phyloP scores from a whole-genome alignment of 306 rosid genomes.

The Gastrolobium bilobum region DNA sequence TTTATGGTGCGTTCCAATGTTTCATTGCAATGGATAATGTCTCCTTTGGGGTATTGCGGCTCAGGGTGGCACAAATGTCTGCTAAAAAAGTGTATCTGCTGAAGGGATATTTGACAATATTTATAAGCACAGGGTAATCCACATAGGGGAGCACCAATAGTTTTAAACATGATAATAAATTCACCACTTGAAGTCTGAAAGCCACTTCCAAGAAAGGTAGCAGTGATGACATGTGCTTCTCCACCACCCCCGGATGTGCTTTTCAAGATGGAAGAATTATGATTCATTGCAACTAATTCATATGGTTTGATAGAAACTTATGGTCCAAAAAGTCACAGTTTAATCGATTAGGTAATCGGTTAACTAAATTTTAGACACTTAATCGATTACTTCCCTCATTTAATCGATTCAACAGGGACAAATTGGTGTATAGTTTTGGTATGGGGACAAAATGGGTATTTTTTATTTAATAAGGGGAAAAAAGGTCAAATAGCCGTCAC shows the following conservation, averaged over 20 bases:
- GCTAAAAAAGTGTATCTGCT: slow-evolving; percentile 75
- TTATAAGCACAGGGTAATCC: slow-evolving; percentile 72
- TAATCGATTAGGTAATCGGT: too few species aligned
- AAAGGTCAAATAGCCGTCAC: too few species aligned
- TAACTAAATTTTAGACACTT: too few species aligned
- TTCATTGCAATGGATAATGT: slow-evolving; percentile 98
- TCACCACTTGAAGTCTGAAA: slow-evolving; percentile 59
- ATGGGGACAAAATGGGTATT: too few species aligned
- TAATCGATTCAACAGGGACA: too few species aligned
- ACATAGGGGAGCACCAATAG: slow-evolving; percentile 87
- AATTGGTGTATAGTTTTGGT: too few species aligned
- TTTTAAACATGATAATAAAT: slow-evolving; percentile 76
- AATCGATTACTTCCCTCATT: too few species aligned
- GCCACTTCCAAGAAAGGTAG: slow-evolving; percentile 71
- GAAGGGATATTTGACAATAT: slow-evolving; percentile 64
- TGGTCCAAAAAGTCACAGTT: too few species aligned
- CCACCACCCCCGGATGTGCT: slow-evolving; percentile 80
- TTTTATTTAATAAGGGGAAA: too few species aligned
- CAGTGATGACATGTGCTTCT: slow-evolving; percentile 78
- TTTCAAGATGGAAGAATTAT: slow-evolving; percentile 69
- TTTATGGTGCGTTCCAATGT: slow-evolving; percentile 93
- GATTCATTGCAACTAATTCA: slow-evolving; percentile 66
- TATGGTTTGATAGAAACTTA: slow-evolving; percentile 94
- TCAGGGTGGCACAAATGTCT: slow-evolving; percentile 90
- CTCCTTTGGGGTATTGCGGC: slow-evolving; percentile 90